Evolutionary conservation across 768 basidiomycete species (phyloP), one percentile per base, ranked within the genome.

Genomic region (Trametes sanguinea): DNA sequence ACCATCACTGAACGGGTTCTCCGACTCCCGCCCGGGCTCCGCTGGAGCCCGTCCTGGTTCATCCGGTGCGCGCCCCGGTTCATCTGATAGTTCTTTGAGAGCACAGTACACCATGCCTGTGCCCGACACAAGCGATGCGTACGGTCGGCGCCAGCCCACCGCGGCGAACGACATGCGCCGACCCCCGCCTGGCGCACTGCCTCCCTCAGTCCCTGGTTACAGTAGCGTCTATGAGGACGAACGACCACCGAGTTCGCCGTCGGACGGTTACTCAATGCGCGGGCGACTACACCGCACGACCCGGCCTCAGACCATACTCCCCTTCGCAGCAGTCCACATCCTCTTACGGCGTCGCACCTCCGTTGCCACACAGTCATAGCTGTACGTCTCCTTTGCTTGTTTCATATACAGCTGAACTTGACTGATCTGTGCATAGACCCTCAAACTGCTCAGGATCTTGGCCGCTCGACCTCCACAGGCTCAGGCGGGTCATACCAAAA

Each of bases 121-220:
- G 1, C 67, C 69, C 27, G 66, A 69, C 8, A 39, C 62, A 9
- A 52, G 29, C 13, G 62, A 59, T 14, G 22, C 52, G 6, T 65
- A 60, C 48, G 43, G 30, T 10, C 61, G 65, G 65, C 57, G 54
- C 30, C 51, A 55, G 37, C 22, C 56, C 27, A 16, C 48, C 5
- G 22, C 61, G 16, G 9, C 50, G 17, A 57, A 42, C 30, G 66
- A 63, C 37, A 17, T 63, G 7, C 69, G 73, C 27, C 64, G 59
- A 14, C 69, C 71, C 32, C 70, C 74, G 4, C 54, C 69, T 17
- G 69, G 71, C 57, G 72, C 72, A 13, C 62, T 66, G 60, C 67
- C 71, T n/a, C 67, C 73, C 16, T 63, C 61, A 37, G 65, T 72
- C 22, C 72, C 73, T 37, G 69, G 71, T 6, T 64, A 68, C 50